Evolutionary conservation across 2,329 filamentous ascomycete species (phyloP), one percentile per base, ranked within the genome.

Genomic region (Colletotrichum brevisporum): DNA sequence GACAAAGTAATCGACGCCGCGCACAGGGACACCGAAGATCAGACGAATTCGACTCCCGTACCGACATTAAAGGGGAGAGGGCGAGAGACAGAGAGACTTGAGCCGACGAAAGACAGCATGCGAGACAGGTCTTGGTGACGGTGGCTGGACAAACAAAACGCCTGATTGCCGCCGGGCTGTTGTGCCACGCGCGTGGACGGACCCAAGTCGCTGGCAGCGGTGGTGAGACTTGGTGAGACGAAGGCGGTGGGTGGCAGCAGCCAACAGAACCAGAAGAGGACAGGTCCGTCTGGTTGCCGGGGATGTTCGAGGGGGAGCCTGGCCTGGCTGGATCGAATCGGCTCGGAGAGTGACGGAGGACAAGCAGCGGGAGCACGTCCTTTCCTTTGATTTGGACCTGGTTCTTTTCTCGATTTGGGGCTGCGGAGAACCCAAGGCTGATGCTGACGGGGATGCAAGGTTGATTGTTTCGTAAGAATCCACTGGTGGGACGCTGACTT

Each of bases 81-180:
- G 9, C 8, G 27, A 31, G 27, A 45, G 18, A 62, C 48, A 47
- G 27, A 31, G 6, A 31, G 27, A 53, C 18, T 24, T 5, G 50
- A 43, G 59, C 59, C 52, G 48, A 53, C 12, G 39, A 54, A 16
- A 53, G 39, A 62, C 50, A 54, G 31, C 61, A 63, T 18, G 31
- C 55, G 54, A 66, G 59, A 66, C 66, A 48, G 26, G 61, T 59
- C 66, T 60, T 31, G 50, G 36, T 54, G 50, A 48, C 57, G 60
- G 67, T 66, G 67, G 67, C 67, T 67, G 67, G 31, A 65, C 55
- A 53, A 60, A 57, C 27, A 51, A 53, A 60, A 57, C 27, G 56
- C 62, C 45, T 43, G 55, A 65, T n/a, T 55, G 36, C 51, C 26
- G 66, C 9, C n/a, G 47, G 16, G 18, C 24, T 52, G 61, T 16